Conservation (phyloP, 2,329 filamentous ascomycete genomes). For the Emydomyces testavorans region DNA sequence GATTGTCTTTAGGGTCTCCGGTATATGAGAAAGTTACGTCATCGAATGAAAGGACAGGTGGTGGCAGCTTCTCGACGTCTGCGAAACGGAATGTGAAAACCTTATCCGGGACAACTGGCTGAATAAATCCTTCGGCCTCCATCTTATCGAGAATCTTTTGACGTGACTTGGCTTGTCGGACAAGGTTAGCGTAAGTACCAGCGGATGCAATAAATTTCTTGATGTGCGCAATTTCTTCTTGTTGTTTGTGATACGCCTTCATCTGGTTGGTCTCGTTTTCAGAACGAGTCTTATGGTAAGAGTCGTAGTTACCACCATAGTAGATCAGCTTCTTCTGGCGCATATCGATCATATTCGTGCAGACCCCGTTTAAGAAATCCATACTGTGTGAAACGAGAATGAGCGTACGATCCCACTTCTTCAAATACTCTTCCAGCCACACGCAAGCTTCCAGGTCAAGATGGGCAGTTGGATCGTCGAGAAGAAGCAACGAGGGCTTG, state of each 20-base stretch:
- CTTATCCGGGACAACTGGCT: conserved; percentile 71
- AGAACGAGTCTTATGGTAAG: conserved; percentile 82
- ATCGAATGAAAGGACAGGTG: conserved; percentile 91
- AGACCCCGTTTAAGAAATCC: conserved; percentile 99
- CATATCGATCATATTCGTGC: conserved; percentile 98
- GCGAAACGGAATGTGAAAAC: conserved; percentile 98
- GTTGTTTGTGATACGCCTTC: conserved; percentile 98
- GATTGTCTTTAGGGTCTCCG: conserved; percentile 73
- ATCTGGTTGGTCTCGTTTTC: conserved; percentile 97
- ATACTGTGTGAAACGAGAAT: conserved; percentile 94
- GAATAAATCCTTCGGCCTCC: conserved; percentile 98
- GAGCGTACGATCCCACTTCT: conserved; percentile 98
- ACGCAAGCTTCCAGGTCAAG: conserved; percentile 98
- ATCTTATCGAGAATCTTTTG: conserved; percentile 99
- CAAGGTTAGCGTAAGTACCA: conserved; percentile 98
- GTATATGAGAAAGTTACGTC: conserved; percentile 98
- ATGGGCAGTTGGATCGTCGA: conserved; percentile 97
- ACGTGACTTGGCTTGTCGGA: conserved; percentile 94
- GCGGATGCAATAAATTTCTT: conserved; percentile 99
- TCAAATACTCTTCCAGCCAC: conserved; percentile 98
- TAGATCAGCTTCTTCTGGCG: conserved; percentile 76
- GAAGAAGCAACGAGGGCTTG: conserved; percentile 86
- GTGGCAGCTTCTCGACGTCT: conserved; percentile 97
- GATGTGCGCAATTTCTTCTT: conserved; percentile 98
- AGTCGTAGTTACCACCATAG: conserved; percentile 99